Conservation (phyloP, 495 filamentous ascomycete genomes). For the Podospora anserina region DNA sequence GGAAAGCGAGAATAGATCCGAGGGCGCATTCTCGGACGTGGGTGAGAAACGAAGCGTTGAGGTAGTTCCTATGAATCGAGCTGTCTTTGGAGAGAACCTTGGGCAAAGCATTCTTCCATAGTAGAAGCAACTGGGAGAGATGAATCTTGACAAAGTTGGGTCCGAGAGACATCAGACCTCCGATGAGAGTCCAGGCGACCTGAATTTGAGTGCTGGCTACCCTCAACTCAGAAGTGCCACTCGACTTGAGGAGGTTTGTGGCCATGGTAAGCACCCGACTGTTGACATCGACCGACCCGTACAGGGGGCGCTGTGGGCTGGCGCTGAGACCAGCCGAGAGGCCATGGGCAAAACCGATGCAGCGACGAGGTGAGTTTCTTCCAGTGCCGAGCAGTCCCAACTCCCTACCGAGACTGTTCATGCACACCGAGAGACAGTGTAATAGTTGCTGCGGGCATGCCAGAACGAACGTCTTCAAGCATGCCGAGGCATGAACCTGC, state of each 20-base stretch:
- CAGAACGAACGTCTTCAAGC: constrained; percentile 79
- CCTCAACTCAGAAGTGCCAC: constrained; percentile 84
- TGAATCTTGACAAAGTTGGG: constrained; percentile 99
- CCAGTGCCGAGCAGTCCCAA: constrained; percentile 70
- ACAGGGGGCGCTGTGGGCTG: constrained; percentile 80
- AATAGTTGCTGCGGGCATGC: constrained; percentile 89
- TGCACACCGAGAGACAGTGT: constrained; percentile 87
- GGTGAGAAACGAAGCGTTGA: constrained; percentile 89
- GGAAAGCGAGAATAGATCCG: constrained; percentile 84
- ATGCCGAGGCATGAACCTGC: constrained; percentile 81
- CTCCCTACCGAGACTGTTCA: constrained; percentile 92
- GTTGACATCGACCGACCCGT: constrained; percentile 93
- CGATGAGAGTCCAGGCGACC: constrained; percentile 96
- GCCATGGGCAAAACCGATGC: constrained; percentile 89
- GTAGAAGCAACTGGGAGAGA: constrained; percentile 86
- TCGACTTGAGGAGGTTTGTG: constrained; percentile 88
- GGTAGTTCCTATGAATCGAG: constrained; percentile 68
- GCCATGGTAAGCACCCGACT: constrained; percentile 87
- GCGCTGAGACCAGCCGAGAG: constrained; percentile 89
- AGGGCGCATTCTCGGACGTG: constrained; percentile 96
- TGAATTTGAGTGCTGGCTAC: constrained; percentile 93
- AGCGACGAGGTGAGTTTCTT: constrained; percentile 76
- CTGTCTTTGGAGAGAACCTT: constrained; percentile 92
- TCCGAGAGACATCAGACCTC: constrained; percentile 91
- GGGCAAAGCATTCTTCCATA: constrained; percentile 97